Evolutionary conservation across 495 filamentous ascomycete genomes (phyloP).

Genomic region (Schizothecium vesticola): DNA sequence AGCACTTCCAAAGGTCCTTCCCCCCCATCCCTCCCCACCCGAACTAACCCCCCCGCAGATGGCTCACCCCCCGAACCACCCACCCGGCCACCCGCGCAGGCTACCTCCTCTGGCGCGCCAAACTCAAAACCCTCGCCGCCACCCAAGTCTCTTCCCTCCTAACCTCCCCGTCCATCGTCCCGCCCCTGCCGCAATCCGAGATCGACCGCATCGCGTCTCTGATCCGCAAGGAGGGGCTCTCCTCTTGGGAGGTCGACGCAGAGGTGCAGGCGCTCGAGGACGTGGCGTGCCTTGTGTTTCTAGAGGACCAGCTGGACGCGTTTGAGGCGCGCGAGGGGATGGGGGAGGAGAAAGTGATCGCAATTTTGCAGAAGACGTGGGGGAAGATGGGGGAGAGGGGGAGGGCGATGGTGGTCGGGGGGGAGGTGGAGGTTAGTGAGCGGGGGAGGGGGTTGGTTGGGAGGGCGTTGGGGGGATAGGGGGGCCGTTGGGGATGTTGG

Average conservation of each 20-base stretch:
- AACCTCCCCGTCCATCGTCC: slow-evolving; percentile 34
- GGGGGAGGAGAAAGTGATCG: slow-evolving; percentile 68
- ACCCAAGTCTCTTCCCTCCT: slow-evolving; percentile 52
- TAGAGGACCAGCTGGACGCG: slow-evolving; percentile 76
- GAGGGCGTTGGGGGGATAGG: slow-evolving; percentile 50
- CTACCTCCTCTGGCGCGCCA: slow-evolving; percentile 70
- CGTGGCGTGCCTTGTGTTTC: slow-evolving; percentile 78
- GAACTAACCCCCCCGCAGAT: slow-evolving; percentile 43
- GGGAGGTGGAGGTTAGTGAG: slow-evolving; percentile 55
- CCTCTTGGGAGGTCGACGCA: slow-evolving; percentile 41
- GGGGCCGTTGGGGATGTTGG: no score
- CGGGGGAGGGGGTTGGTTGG: slow-evolving; percentile 53
- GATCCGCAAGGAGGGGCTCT: slow-evolving; percentile 60
- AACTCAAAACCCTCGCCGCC: slow-evolving; percentile 65
- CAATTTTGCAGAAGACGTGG: slow-evolving; percentile 77
- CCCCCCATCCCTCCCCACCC: background rate
- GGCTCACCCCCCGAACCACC: slow-evolving; percentile 66
- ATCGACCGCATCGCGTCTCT: slow-evolving; percentile 51
- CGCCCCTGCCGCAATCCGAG: slow-evolving; percentile 33
- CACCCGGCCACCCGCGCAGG: slow-evolving; percentile 66
- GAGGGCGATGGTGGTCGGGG: slow-evolving; percentile 55
- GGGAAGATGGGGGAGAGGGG: slow-evolving; percentile 69
- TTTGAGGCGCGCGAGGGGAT: slow-evolving; percentile 55
- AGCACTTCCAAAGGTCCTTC: slow-evolving; percentile 57
- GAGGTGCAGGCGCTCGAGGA: slow-evolving; percentile 75